A percentile compares a stretch with the other conserved stretches of the same genome.
These are phyloP conservation scores for Hypoxylon sp. DNA, from an alignment of 2,329 filamentous ascomycete genomes.

Conservation along the genomic window DNA sequence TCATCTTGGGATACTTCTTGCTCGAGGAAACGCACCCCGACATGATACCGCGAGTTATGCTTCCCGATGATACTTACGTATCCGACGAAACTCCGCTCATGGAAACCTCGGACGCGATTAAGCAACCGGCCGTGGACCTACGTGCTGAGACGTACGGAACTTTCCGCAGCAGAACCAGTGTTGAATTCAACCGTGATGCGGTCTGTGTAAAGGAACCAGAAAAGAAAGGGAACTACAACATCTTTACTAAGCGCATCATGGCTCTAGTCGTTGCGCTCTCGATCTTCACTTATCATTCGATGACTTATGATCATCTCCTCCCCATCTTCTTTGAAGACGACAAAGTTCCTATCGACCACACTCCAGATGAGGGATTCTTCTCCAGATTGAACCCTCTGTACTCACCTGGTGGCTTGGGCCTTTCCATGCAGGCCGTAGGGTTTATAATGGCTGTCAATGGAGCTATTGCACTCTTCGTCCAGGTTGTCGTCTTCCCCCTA, in stretches of 20 bases:
- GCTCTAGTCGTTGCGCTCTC: slow-evolving; percentile 84
- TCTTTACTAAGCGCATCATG: slow-evolving; percentile 73
- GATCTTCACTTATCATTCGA: slow-evolving; percentile 94
- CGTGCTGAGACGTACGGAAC: slow-evolving; percentile 85
- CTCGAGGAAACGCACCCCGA: slow-evolving; percentile 92
- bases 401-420: slow-evolving; percentile 71
- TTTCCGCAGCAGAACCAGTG: slow-evolving; percentile 61
- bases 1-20: slow-evolving; percentile 82
- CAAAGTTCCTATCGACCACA: slow-evolving; percentile 59
- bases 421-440: slow-evolving; percentile 72
- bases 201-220: slow-evolving; percentile 49
- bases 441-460: slow-evolving; percentile 71
- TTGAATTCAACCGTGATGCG: slow-evolving; percentile 62
- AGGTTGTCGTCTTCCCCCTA: slow-evolving; percentile 71
- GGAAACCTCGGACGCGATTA: slow-evolving; percentile 78
- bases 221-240: slow-evolving; percentile 54
- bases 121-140: slow-evolving; percentile 78
- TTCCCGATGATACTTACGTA: slow-evolving; percentile 63
- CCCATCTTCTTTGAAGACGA: slow-evolving; percentile 94
- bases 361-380: slow-evolving; percentile 48
- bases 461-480: slow-evolving; percentile 69
- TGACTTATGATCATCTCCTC: slow-evolving; percentile 92
- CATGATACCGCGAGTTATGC: slow-evolving; percentile 69
- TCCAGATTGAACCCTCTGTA: slow-evolving; percentile 61
- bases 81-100: slow-evolving; percentile 80